phyloP scores from a whole-genome alignment of 768 basidiomycete genomes.

The Leccinum olivaceopallidum region DNA sequence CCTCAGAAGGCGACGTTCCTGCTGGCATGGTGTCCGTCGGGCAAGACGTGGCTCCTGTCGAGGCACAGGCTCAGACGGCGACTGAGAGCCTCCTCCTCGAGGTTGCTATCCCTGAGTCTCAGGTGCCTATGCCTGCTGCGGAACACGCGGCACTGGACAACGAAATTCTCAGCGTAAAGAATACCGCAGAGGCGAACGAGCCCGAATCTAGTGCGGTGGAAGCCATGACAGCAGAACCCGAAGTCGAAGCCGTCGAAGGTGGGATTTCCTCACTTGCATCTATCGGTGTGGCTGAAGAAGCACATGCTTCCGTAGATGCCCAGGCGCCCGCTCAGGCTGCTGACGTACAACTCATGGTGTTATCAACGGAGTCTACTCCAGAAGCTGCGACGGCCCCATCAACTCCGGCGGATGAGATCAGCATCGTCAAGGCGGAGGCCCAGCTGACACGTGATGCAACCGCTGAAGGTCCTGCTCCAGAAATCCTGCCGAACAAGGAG shows the following conservation, averaged over 20 bases:
- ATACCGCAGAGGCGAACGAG: not conserved
- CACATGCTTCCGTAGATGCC: not conserved
- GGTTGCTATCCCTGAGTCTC: not conserved
- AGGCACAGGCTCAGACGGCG: slow-evolving; percentile 9
- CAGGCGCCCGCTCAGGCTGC: slow-evolving; percentile 7
- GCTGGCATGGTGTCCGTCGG: not conserved
- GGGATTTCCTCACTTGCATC: not conserved
- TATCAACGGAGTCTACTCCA: not conserved
- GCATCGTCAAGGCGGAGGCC: not conserved
- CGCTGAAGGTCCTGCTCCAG: not conserved
- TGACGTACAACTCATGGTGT: not conserved
- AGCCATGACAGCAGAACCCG: slow-evolving; percentile 2
- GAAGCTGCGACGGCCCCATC: slow-evolving; percentile 6
- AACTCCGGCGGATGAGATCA: slow-evolving; percentile 2
- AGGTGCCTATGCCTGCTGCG: not conserved
- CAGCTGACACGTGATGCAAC: not conserved
- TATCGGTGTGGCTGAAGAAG: not conserved
- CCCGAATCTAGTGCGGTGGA: not conserved
- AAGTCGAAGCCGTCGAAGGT: not conserved
- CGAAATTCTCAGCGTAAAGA: slow-evolving; percentile 6
- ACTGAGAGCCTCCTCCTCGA: not conserved
- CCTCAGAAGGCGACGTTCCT: not conserved
- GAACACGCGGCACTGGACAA: slow-evolving; percentile 2
- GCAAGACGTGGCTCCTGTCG: not conserved
- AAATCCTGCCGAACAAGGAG: not conserved